Base-by-base conservation (phyloP, 768 basidiomycete genomes). In the Pisolithus tinctorius region DNA sequence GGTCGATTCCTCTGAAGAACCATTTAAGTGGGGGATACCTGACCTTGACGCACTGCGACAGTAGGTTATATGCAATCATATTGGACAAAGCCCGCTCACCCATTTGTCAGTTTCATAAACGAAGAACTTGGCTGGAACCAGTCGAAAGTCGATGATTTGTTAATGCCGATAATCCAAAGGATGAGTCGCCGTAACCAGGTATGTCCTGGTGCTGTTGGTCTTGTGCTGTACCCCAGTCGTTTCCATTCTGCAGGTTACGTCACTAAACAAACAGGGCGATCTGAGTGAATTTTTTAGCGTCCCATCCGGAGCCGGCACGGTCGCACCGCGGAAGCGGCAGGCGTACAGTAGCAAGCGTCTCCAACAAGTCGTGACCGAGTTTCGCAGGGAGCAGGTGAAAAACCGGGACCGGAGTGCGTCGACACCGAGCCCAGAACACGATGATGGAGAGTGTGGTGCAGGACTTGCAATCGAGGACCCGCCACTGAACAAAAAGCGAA, bases 11-110 rank as follows among this genome's bases (percentile, higher is more conserved):
- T 95, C 93, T 1, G 85, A 93, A 50, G 94, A 97, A 55, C 84
- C 88, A 0, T 98, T 99, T 66, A 90, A 92, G 60, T 99, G 95
- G 95, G 93, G 91, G 4, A 72, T 93, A 55, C 92, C 94, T n/a
- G 96, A 98, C 64, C 80, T 99, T 2, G 92, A 96, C 62, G 93
- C 86, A 3, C 78, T 99, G 49, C 82, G 93, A 55, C 69, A 77
- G 91, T 94, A 64, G 50, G 82, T 70, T 13, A 47, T 51, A 43
- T 56, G 57, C 56, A 45, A 49, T 20, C 25, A 4, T 38, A 30
- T 49, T 29, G 47, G 27, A 9, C 43, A 4, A 57, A 29, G 40
- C 45, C 13, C 46, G 42, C 60, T 64, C 47, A 63, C 48, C 9
- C 52, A 44, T 16, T 40, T 47, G 41, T 23, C 20, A 89, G 87